Base-by-base conservation (phyloP, 805 yeast genomes). In the Cephaloascus fragrans region DNA sequence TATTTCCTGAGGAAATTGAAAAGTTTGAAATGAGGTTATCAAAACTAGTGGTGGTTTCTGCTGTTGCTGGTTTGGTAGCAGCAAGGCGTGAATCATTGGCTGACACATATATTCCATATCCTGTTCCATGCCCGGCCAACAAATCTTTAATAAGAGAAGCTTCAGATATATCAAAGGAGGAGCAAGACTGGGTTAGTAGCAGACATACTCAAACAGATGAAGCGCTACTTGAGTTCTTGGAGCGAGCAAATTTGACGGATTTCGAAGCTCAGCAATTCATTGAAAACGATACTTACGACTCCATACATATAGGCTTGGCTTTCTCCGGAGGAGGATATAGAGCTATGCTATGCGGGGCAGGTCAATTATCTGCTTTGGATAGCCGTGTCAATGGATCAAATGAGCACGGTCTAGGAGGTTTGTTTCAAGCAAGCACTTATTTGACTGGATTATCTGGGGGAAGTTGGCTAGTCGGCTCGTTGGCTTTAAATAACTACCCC, bases 311-410 rank as follows among this genome's bases (percentile, higher is more conserved):
- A 12, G 61, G 59, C 31, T 36, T 12, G 37, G 39, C 56, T 29
- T 59, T 50, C 36, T 48, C 57, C 14, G 69, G 69, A 8, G 71
- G 71, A 34, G 71, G 71, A 6, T 66, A 64, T 44, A 50, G 71
- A 41, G 70, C 71, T 35, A 66, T 66, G 71, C 51, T 66, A 37
- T 35, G 39, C 33, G 71, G 71, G 2, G 71, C 71, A 2, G 72
- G 71, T 4, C 64, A 64, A 40, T 43, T 64, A 35, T 39, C 64
- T 12, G 71, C 67, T 0, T 50, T 64, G 26, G 72, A 67, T 40
- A 53, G 52, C 40, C 44, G 71, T 37, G 61, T 60, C 15, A 34
- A 40, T 14, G 56, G 55, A 14, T 52, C 63, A 19, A 41, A 40
- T 33, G 44, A 47, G 4, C 37, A 43, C n/a, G 65, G 62, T 0